Base-by-base conservation (phyloP, 192 early-diverging fungal genomes). In the Cladochytrium replicatum region DNA sequence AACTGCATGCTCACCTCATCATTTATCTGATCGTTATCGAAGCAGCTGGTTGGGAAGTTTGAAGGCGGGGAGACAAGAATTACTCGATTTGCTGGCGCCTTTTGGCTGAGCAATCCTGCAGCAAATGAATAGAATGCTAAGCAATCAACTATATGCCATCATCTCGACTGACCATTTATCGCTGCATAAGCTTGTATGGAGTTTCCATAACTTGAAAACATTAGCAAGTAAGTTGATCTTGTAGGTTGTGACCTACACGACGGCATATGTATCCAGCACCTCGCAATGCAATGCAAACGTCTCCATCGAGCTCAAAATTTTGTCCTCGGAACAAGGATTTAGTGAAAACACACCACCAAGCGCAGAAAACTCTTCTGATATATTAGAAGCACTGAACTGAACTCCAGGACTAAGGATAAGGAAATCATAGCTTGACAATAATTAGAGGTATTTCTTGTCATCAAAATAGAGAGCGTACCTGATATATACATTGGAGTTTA, bases 391-490 rank as follows among this genome's bases (percentile, higher is more conserved):
- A 29, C 50, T 43, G 34, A 68, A 72, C 37, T 75, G 72, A 2
- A 76, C 26, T 3, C 70, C 71, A 1, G 74, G 69, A 13, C 64
- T 57, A 23, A 76, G 46, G 40, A 76, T 48, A 15, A 76, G 32
- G 52, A 65, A 76, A 32, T 76, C 71, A 46, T 76, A 76, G 11
- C 71, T n/a, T 72, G 32, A 9, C 3, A n/a, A 11, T 48, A 37
- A 37, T 13, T n/a, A 37, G 34, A 13, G 15, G 29, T 46, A 26
- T 25, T 21, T 46, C 2, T n/a, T n/a, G n/a, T n/a, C 34, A n/a
- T 37, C 13, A 37, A 2, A 50, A 41, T 2, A 8, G 24, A 19
- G 7, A 29, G 56, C 44, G 24, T 41, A 64, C 62, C 49, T 41
- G n/a, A 66, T 40, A 11, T 53, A 38, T 19, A 58, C 57, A 17